Evolutionary conservation across 2,329 filamentous ascomycete genomes (phyloP).

Genomic region (Clarireedia hainanense): DNA sequence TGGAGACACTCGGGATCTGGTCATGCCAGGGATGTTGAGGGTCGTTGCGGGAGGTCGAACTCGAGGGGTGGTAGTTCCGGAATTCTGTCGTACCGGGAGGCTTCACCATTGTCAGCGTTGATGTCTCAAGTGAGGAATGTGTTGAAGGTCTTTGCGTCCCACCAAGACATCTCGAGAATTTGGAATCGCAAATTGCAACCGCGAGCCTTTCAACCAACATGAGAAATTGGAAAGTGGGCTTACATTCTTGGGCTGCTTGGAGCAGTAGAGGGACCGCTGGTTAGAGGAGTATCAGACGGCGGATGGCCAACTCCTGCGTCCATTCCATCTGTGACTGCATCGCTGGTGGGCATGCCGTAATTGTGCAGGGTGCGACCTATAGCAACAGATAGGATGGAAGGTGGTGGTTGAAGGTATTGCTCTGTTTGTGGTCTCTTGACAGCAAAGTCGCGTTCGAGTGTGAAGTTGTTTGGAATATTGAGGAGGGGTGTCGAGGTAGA

Average conservation of each 20-base stretch:
- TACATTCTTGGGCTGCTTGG: constrained; percentile 29
- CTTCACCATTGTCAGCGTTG: constrained; percentile 33
- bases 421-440: constrained; percentile 4
- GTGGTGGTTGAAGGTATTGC: not conserved
- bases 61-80: constrained; percentile 68
- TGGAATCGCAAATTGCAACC: not conserved
- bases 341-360: constrained; percentile 1
- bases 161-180: not conserved
- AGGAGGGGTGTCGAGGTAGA: constrained; percentile 1
- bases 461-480: not conserved
- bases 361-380: not conserved
- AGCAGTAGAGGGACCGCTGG: constrained; percentile 24
- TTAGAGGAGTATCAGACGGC: constrained; percentile 18
- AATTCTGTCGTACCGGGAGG: constrained; percentile 63
- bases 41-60: constrained; percentile 82
- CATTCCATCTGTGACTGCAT: constrained; percentile 4
- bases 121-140: not conserved
- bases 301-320: constrained; percentile 11
- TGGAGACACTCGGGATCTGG: constrained; percentile 87
- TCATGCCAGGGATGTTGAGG: constrained; percentile 93
- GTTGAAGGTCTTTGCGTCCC: not conserved
- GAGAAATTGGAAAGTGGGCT: constrained; percentile 8
- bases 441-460: constrained; percentile 4
- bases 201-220: not conserved
- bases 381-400: not conserved